Conservation (phyloP, 345 rosid genomes). For the Euphorbia tirucalli region DNA sequence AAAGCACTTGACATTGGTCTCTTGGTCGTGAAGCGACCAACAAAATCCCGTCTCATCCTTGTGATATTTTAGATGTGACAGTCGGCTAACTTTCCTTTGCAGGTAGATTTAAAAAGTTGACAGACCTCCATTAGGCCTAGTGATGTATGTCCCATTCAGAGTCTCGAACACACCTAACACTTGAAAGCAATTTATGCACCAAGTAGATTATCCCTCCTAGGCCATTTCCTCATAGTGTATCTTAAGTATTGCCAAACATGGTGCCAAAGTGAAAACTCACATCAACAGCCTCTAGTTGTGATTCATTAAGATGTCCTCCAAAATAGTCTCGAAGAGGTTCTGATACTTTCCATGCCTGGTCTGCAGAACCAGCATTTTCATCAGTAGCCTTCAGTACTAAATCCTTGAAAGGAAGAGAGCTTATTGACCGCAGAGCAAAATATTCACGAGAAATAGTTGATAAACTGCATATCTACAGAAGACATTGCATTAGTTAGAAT, state of each 20-base stretch:
- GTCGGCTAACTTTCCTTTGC: not conserved
- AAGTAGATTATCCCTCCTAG: not conserved
- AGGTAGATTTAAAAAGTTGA: no score
- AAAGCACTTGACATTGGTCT: not conserved
- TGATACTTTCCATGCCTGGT: constrained; percentile 83
- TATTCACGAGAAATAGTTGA: constrained; percentile 94
- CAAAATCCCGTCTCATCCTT: not conserved
- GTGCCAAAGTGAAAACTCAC: constrained; percentile 39
- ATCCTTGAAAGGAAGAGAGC: constrained; percentile 90
- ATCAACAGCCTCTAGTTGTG: constrained; percentile 83
- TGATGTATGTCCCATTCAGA: not conserved
- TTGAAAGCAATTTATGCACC: not conserved
- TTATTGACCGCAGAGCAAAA: constrained; percentile 65
- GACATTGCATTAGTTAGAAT: constrained; percentile 20
- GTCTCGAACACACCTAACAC: not conserved
- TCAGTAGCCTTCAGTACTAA: constrained; percentile 63
- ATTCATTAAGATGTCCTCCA: constrained; percentile 62
- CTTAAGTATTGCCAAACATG: not conserved
- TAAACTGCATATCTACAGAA: constrained; percentile 76
- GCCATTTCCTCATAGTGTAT: not conserved
- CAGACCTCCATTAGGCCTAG: not conserved
- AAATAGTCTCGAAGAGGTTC: constrained; percentile 55
- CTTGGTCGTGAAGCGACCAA: not conserved
- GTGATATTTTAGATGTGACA: not conserved
- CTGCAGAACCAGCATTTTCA: constrained; percentile 46